Evolutionary conservation across 331 rosid species (phyloP), one percentile per base, ranked within the genome.

Genomic region (Malus hybrid): DNA sequence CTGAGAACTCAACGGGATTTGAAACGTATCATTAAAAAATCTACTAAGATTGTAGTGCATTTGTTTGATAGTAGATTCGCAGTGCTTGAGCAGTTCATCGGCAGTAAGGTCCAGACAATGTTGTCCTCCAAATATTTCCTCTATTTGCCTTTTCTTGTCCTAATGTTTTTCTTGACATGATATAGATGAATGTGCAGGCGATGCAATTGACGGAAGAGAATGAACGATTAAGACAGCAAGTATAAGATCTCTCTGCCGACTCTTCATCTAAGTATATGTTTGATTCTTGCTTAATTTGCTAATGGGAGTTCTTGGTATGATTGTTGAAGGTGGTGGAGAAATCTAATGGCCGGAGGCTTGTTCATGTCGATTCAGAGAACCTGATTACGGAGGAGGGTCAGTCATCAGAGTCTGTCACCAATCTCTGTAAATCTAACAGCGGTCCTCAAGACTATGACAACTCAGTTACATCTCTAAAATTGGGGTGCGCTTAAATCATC

Each of bases 401-500:
- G 57, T 94, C 99, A 22, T 94, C 97, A 3, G 96, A 90, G 75
- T 92, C 97, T 1, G 78, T 90, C 58, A 90, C 99, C 5, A 83
- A 88, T 39, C 76, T 70, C 55, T 87, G 83, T 82, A 88, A 84
- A 84, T 90, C 96, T 55, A 70, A 71, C 61, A 83, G 79, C 22
- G 87, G 96, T 64, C 88, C 96, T 1, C 91, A 83, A 22, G 97
- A 92, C 66, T 68, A 75, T 70, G 97, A 94, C 33, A 87, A 86
- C 75, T 94, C 97, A 4, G 97, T 89, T 71, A 94, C 90, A 0
- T 90, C 96, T 11, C 97, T 94, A 71, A 90, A 87, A 77, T 56
- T 94, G 72, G 97, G 99, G 99, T 94, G 24, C 79, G 91, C 68
- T 81, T 44, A 70, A 1, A 18, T 48, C 10, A 10, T 28, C 13